These are phyloP conservation scores for Myrica gale DNA, from an alignment of 306 rosid genomes.

Conservation along the genomic window DNA sequence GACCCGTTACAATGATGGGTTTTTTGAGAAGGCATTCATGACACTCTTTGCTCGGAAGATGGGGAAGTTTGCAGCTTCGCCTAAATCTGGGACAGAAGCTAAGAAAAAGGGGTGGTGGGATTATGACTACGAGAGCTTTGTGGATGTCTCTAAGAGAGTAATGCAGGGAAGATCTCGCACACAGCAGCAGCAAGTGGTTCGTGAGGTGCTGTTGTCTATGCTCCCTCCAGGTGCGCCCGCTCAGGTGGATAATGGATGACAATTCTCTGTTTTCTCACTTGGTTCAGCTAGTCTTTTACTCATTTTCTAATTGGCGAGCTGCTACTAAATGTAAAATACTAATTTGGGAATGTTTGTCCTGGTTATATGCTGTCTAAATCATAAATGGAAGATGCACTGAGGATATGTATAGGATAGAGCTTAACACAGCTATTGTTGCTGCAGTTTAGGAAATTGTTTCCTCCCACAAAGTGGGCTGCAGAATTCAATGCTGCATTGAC, in stretches of 20 bases:
- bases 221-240: conserved; percentile 99
- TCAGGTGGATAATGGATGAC: conserved; percentile 49
- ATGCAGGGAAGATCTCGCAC: conserved; percentile 77
- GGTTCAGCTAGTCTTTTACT: background rate
- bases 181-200: conserved; percentile 83
- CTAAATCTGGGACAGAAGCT: background rate
- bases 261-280: background rate
- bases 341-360: background rate
- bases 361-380: background rate
- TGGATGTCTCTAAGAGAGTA: conserved; percentile 76
- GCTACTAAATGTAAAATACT: too few species aligned
- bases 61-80: conserved; percentile 49
- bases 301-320: background rate
- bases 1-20: conserved; percentile 69
- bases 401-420: background rate
- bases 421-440: conserved; percentile 8
- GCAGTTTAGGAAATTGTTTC: conserved; percentile 92
- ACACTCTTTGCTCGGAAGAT: conserved; percentile 74
- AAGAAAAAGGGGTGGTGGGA: conserved; percentile 41
- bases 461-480: conserved; percentile 95
- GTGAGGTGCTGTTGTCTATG: conserved; percentile 87
- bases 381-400: background rate
- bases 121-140: conserved; percentile 73
- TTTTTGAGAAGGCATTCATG: conserved; percentile 77
- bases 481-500: conserved; percentile 94